Conservation (phyloP, 768 basidiomycete species). For the Trametes villosa region DNA sequence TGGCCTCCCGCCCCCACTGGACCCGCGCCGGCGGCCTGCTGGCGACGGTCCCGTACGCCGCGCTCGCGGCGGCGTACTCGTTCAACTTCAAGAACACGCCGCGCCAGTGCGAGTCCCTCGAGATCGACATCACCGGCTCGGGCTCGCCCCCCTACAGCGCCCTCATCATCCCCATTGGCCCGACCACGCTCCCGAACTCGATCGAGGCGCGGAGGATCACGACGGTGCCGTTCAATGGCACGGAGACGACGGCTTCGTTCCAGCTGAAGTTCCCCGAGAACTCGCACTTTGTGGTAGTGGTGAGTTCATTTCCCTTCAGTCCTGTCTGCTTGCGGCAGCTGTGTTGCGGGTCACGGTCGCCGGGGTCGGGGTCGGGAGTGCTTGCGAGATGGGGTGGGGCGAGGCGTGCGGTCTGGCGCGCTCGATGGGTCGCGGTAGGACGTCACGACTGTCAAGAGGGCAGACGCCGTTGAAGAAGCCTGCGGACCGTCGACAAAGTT, state of each 20-base stretch:
- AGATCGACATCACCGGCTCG: conserved; percentile 60
- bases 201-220: conserved; percentile 67
- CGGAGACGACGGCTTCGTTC: conserved; percentile 49
- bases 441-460: background rate
- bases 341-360: no score
- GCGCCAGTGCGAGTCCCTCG: conserved; percentile 68
- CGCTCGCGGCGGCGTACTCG: conserved; percentile 43
- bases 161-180: conserved; percentile 69
- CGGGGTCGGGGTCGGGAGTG: no score
- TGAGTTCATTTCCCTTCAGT: conserved; percentile 45
- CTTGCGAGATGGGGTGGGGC: background rate
- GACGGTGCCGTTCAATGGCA: conserved; percentile 54
- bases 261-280: conserved; percentile 64
- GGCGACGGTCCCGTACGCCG: conserved; percentile 27
- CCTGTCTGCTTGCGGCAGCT: background rate
- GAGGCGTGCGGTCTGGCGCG: no score
- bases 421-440: background rate
- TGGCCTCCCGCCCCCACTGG: conserved; percentile 1
- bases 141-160: conserved; percentile 71
- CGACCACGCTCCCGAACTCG: conserved; percentile 61
- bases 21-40: conserved; percentile 5
- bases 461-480: background rate
- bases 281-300: conserved; percentile 78
- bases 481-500: background rate
- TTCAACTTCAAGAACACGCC: conserved; percentile 53